phyloP scores from a whole-genome alignment of 345 rosid genomes.

The Syzygium jambos region DNA sequence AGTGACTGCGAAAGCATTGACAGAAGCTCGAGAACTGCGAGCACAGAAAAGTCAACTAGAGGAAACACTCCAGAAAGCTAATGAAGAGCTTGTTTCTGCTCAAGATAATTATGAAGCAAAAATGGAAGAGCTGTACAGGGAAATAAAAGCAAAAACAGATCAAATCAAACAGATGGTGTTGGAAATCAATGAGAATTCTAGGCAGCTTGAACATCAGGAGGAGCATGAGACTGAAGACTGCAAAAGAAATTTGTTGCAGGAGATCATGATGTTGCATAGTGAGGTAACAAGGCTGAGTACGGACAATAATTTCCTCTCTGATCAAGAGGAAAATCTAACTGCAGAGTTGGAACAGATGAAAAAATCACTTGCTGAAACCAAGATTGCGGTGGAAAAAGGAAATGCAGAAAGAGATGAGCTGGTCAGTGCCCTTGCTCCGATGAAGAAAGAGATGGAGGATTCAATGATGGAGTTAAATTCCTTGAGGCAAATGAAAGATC shows the following conservation, averaged over 20 bases:
- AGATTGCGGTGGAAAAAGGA: not conserved
- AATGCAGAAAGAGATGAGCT: conserved; percentile 1
- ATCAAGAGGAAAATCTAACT: not conserved
- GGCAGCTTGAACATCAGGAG: conserved; percentile 15
- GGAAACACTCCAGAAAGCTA: conserved; percentile 22
- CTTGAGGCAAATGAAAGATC: not conserved
- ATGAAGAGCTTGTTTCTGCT: conserved; percentile 14
- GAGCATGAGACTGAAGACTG: conserved; percentile 10
- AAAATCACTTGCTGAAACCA: not conserved
- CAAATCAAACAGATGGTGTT: conserved; percentile 9
- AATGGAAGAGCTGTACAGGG: conserved; percentile 9
- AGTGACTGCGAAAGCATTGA: conserved; percentile 24
- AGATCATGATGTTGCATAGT: not conserved
- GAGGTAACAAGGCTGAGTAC: not conserved
- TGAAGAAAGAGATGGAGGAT: conserved; percentile 13
- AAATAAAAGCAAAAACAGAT: conserved; percentile 10
- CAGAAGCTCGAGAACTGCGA: conserved; percentile 25
- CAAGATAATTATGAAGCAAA: conserved; percentile 15
- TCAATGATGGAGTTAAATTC: not conserved
- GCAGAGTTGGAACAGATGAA: conserved; percentile 2
- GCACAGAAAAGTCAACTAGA: conserved; percentile 21
- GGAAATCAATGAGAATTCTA: conserved; percentile 17
- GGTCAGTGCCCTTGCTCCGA: not conserved
- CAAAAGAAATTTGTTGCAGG: not conserved
- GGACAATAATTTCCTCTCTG: not conserved